Evolutionary conservation across 352 stramenopile genomes (phyloP).

Genomic region (Peronosclerospora sorghi): DNA sequence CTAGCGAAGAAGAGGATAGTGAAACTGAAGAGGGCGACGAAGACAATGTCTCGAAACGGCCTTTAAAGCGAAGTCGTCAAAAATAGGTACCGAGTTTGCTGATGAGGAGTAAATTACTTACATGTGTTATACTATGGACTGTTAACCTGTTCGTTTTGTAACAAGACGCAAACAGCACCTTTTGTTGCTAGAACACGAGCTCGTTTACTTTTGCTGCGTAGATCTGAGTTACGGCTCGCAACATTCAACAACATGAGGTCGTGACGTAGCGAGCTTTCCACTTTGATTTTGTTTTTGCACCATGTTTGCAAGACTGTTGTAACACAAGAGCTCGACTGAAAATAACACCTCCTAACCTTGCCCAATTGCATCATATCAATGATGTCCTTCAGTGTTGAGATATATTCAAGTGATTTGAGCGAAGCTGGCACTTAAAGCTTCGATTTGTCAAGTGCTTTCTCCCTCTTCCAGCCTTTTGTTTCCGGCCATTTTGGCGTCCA

Average conservation of each 20-base stretch:
- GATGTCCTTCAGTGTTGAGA: conserved; percentile 44
- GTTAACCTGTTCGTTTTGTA: too few species aligned
- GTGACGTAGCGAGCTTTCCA: conserved; percentile 40
- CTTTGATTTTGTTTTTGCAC: conserved; percentile 26
- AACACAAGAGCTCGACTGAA: neutral
- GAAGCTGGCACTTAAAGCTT: conserved; percentile 34
- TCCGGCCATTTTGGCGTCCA: conserved; percentile 15
- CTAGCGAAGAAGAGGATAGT: conserved; percentile 28
- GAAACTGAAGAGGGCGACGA: conserved; percentile 1
- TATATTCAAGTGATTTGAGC: conserved; percentile 58
- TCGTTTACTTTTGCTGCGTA: conserved; percentile 1
- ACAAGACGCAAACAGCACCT: too few species aligned
- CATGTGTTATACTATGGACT: too few species aligned
- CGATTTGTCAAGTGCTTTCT: conserved; percentile 19
- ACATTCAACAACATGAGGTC: conserved; percentile 50
- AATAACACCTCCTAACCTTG: conserved; percentile 24
- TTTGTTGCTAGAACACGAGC: neutral
- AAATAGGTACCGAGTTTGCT: conserved; percentile 6
- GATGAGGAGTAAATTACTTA: too few species aligned
- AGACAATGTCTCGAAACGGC: conserved; percentile 1
- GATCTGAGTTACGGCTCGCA: conserved; percentile 32
- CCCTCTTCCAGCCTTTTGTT: conserved; percentile 22
- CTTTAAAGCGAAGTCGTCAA: conserved; percentile 22
- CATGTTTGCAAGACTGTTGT: neutral
- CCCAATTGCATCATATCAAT: conserved; percentile 40